Evolutionary conservation across 2,329 filamentous ascomycete species (phyloP), one percentile per base, ranked within the genome.

Genomic region (Aspergillus piperis): DNA sequence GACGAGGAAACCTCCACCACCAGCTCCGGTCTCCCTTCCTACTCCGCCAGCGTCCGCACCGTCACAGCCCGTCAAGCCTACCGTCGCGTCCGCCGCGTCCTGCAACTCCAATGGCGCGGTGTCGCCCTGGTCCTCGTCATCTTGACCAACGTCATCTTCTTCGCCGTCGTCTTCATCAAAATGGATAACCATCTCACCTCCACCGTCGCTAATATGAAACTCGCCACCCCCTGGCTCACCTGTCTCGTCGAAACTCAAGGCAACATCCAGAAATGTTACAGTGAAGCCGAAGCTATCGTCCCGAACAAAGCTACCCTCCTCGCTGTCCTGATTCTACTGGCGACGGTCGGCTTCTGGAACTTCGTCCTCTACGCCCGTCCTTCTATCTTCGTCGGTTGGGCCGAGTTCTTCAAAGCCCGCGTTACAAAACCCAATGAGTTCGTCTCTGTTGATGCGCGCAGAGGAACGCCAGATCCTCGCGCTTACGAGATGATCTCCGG

Each of bases 61-160:
- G 86, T 92, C 73, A 91, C 90, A 8, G 92, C 93, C 10, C 87
- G 90, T 57, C 92, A 96, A 70, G 91, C 96, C 2, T 97, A 96
- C 73, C 88, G 90, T 64, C 88, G 95, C 68, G 86, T 99, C 39
- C 88, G 88, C 65, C 89, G 92, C 66, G 92, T 98, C 17, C 85
- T 99, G 39, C 87, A 90, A 73, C 85, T 98, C 3, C 95, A 99
- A 76, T 99, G 95, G 95, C 86, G 94, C 68, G 94, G 93, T 48
- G 94, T 97, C 62, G 86, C 88, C 47, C 91, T 98, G 62, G 92
- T 97, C 13, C 81, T 96, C 55, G 89, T 97, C 73, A 96, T 98
- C 67, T 85, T 97, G 60, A 85, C 87, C 61, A 93, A 98, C 73
- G 92, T 98, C 63, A 88, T 97, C 70, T 96, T 96, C 82, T 97